These are phyloP conservation scores for Pharnaceum exiguum DNA, from an alignment of 148 eudicot genomes.

Conservation along the genomic window DNA sequence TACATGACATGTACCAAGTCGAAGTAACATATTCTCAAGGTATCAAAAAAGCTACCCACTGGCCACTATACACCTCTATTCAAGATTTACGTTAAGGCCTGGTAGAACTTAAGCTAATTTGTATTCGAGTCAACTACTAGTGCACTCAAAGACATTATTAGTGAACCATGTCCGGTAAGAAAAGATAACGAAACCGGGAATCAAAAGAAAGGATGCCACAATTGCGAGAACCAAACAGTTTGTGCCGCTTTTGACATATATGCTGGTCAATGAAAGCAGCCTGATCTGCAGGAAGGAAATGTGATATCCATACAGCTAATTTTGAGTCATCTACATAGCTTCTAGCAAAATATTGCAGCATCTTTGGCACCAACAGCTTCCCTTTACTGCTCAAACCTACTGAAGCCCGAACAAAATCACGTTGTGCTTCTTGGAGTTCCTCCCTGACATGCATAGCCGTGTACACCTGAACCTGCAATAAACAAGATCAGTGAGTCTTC, in stretches of 20 bases:
- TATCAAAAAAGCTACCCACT: constrained; percentile 19
- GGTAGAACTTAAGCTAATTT: constrained; percentile 9
- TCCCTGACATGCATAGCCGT: constrained; percentile 30
- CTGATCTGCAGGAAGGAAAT: constrained; percentile 30
- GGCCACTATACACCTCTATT: constrained; percentile 15
- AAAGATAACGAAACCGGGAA: constrained; percentile 32
- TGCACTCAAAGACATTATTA: constrained; percentile 5
- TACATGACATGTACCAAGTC: constrained; percentile 14
- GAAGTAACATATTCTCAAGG: background rate
- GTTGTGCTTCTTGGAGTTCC: constrained; percentile 31
- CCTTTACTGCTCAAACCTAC: constrained; percentile 35
- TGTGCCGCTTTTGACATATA: constrained; percentile 32
- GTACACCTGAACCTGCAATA: constrained; percentile 26
- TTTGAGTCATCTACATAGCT: constrained; percentile 28
- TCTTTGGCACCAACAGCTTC: constrained; percentile 34
- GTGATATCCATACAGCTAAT: constrained; percentile 29
- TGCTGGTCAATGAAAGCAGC: constrained; percentile 31
- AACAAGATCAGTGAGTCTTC: no score
- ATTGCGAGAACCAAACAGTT: constrained; percentile 25
- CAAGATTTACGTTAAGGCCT: constrained; percentile 16
- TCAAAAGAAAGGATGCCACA: constrained; percentile 28
- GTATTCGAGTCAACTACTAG: background rate
- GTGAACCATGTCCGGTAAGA: constrained; percentile 23
- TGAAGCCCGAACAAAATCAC: constrained; percentile 30
- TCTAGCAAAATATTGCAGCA: constrained; percentile 28